phyloP scores from a whole-genome alignment of 164 flowering plant genomes.

The Amborella trichopoda region DNA sequence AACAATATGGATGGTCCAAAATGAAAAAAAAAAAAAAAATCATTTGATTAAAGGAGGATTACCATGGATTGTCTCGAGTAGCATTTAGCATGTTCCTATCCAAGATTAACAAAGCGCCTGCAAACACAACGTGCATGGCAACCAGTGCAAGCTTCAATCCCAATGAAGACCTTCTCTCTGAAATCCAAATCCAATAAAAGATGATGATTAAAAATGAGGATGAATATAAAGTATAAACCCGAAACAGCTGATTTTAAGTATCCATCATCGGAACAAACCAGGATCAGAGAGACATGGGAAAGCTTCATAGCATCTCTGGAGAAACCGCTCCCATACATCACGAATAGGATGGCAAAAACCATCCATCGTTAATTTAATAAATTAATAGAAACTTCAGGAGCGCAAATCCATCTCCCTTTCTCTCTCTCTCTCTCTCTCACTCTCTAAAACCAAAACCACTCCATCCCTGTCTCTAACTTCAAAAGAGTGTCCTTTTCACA shows the following conservation, averaged over 20 bases:
- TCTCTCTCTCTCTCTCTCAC: neutral
- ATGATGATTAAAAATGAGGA: neutral
- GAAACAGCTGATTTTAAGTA: neutral
- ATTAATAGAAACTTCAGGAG: too few relatives aligned
- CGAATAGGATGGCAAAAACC: constrained; percentile 23
- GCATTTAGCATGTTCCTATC: constrained; percentile 47
- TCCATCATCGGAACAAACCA: constrained; percentile 20
- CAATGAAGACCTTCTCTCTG: constrained; percentile 67
- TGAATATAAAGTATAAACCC: neutral
- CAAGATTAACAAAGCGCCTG: constrained; percentile 48
- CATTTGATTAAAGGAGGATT: constrained; percentile 5
- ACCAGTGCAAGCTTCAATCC: constrained; percentile 59
- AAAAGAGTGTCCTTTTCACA: too few relatives aligned
- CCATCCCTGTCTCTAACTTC: too few relatives aligned
- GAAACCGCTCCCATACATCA: constrained; percentile 22
- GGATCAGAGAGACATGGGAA: constrained; percentile 85
- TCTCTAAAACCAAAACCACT: neutral
- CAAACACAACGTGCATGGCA: constrained; percentile 47
- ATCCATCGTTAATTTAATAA: constrained; percentile 17
- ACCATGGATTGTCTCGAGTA: constrained; percentile 61
- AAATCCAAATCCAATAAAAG: constrained; percentile 4
- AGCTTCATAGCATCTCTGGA: constrained; percentile 22
- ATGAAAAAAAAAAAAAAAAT: neutral
- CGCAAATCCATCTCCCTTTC: neutral
- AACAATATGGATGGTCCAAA: neutral